Percentiles rank a stretch among this genome's conserved stretches.
Evolutionary conservation across 163 green algal species (phyloP).

Genomic region (Scenedesmus sp.): DNA sequence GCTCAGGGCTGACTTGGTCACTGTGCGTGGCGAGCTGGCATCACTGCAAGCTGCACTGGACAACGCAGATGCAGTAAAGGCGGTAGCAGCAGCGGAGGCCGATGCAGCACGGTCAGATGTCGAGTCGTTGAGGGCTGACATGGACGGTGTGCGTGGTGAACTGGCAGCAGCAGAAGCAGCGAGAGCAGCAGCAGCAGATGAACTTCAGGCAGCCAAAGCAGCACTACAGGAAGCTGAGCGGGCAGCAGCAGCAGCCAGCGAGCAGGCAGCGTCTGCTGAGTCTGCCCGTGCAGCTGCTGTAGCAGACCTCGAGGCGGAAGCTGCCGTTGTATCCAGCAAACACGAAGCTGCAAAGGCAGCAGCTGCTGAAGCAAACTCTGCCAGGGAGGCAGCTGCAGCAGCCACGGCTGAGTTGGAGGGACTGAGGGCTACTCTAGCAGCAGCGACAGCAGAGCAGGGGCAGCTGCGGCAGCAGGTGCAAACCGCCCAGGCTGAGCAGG

Average conservation of each 20-base stretch:
- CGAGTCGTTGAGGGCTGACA: background rate
- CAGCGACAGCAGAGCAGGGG: constrained; percentile 23
- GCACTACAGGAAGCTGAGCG: background rate
- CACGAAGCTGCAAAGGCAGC: background rate
- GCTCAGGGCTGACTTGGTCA: background rate
- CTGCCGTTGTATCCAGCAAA: background rate
- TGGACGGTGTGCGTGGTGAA: background rate
- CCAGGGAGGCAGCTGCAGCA: background rate
- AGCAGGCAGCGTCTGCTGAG: background rate
- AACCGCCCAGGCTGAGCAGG: background rate
- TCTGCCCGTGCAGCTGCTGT: background rate
- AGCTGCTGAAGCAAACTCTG: background rate
- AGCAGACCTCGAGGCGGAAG: background rate
- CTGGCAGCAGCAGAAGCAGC: constrained; percentile 20
- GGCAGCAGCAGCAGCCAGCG: background rate
- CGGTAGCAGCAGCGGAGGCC: background rate
- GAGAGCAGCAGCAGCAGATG: background rate
- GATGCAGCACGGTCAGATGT: constrained; percentile 17
- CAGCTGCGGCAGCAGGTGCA: constrained; percentile 12
- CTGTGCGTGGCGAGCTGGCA: background rate
- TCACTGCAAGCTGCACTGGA: background rate
- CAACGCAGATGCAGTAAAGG: background rate
- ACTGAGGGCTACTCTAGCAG: background rate
- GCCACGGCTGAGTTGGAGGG: background rate
- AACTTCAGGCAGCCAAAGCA: constrained; percentile 14